phyloP scores from a whole-genome alignment of 345 rosid genomes.

The Dimocarpus longan region DNA sequence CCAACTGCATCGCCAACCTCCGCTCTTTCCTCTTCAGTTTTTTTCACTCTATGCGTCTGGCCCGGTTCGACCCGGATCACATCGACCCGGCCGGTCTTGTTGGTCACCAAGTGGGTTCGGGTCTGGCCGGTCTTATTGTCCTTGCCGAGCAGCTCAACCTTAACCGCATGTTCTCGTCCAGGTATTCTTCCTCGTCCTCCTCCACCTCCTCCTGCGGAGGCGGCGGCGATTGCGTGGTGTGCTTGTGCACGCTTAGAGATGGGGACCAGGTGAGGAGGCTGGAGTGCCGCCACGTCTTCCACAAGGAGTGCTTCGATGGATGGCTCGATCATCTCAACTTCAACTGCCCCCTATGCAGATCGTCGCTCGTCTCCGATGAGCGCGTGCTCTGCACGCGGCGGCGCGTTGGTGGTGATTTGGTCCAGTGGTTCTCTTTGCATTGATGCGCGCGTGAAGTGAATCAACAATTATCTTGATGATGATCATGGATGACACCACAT shows the following conservation, averaged over 20 bases:
- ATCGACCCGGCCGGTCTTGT: constrained; percentile 22
- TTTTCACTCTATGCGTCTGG: constrained; percentile 30
- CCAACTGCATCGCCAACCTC: constrained; percentile 51
- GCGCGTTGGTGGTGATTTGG: constrained; percentile 60
- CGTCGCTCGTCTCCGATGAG: constrained; percentile 45
- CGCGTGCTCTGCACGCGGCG: constrained; percentile 45
- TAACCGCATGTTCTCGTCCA: constrained; percentile 51
- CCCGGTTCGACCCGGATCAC: constrained; percentile 20
- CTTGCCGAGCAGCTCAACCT: constrained; percentile 69
- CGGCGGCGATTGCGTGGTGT: constrained; percentile 55
- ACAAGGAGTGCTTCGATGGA: constrained; percentile 75
- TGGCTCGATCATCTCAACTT: constrained; percentile 78
- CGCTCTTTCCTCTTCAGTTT: constrained; percentile 45
- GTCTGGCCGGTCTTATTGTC: constrained; percentile 49
- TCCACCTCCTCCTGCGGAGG: constrained; percentile 14
- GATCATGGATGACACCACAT: background rate
- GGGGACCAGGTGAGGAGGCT: constrained; percentile 82
- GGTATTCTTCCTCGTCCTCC: constrained; percentile 20
- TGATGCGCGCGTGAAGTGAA: constrained; percentile 24
- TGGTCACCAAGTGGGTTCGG: constrained; percentile 43
- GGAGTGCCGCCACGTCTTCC: constrained; percentile 84
- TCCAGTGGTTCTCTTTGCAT: constrained; percentile 46
- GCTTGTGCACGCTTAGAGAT: constrained; percentile 59
- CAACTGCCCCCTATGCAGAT: constrained; percentile 75
- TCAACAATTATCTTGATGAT: background rate